Base-by-base conservation (phyloP, 169 alveolate species). In the Plasmodium inui region DNA sequence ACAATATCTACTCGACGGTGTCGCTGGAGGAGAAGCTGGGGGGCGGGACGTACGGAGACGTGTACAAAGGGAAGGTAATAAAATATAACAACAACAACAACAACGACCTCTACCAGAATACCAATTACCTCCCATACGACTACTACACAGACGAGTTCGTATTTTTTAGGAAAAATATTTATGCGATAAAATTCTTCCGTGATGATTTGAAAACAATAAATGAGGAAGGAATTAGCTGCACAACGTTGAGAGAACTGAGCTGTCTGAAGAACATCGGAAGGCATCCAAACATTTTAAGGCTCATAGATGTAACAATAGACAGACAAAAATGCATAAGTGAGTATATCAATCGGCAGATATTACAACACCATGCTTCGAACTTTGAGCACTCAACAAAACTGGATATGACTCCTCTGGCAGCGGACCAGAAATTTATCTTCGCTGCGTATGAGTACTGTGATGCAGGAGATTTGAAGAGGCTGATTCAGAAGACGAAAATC, bases 41-140 rank as follows among this genome's bases (percentile, higher is more conserved):
- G 9, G 97, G 98, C 7, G 99, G 99, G 9, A 97, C 99, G 5
- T 98, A 97, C 84, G 99, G 99, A 44, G 99, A 98, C 85, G 98
- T 98, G 28, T 98, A 97, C 92, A 90, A 97, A 76, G 99, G 95
- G 26, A 72, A 93, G 32, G 92, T 82, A 0, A 50, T 85, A 14
- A 89, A 78, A 19, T 50, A 74, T 32, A 90, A 57, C 9, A 95
- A 89, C 12, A 55, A n/a, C 53, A 95, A 83, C 10, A 55, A 28
- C 46, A 76, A 37, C 39, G 96, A 93, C 61, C 41, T 78, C 8
- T 81, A 81, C 53, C 83, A 83, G 26, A 82, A 83, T 44, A 84
- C 95, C 0, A 72, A 78, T 32, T 76, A 44, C 67, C 57, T 85
- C 12, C 92, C 93, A 17, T 80, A 90, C 79, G 95, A 94, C 74